A percentile compares a stretch with the other conserved stretches of the same genome.
phyloP scores from a whole-genome alignment of 805 yeast species.

The Hanseniaspora mollemarum region DNA sequence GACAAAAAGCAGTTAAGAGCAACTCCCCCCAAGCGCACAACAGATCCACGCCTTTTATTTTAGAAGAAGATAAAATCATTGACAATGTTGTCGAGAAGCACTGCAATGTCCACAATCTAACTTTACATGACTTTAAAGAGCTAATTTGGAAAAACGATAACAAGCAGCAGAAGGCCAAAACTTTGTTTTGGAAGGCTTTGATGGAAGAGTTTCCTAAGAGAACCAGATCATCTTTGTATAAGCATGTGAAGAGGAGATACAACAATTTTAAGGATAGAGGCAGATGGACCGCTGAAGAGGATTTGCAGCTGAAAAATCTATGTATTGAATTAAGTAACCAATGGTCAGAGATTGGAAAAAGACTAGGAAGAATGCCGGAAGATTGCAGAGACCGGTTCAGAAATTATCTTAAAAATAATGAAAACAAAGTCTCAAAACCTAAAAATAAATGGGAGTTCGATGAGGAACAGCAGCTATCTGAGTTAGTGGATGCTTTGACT shows the following conservation, averaged over 20 bases:
- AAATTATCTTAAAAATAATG: slow-evolving; percentile 83
- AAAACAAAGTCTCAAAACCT: slow-evolving; percentile 43
- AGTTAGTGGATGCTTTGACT: slow-evolving; percentile 34
- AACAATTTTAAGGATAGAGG: slow-evolving; percentile 83
- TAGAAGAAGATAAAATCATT: slow-evolving; percentile 54
- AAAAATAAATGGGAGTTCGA: slow-evolving; percentile 54
- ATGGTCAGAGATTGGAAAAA: slow-evolving; percentile 77
- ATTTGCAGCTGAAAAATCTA: slow-evolving; percentile 49
- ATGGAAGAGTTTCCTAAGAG: slow-evolving; percentile 72
- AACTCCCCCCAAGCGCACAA: slow-evolving; percentile 1
- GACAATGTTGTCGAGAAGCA: slow-evolving; percentile 64
- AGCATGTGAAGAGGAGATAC: slow-evolving; percentile 81
- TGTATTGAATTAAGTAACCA: slow-evolving; percentile 63
- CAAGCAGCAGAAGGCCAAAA: slow-evolving; percentile 50
- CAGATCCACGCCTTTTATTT: slow-evolving; percentile 22
- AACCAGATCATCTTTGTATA: slow-evolving; percentile 79
- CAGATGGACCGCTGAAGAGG: slow-evolving; percentile 80
- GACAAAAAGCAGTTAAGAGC: slow-evolving; percentile 30
- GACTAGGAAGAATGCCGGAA: slow-evolving; percentile 88
- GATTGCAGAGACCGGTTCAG: slow-evolving; percentile 96
- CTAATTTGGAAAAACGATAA: slow-evolving; percentile 82
- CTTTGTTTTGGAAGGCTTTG: slow-evolving; percentile 68
- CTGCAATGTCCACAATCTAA: slow-evolving; percentile 48
- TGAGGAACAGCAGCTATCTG: slow-evolving; percentile 54
- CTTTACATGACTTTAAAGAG: slow-evolving; percentile 60